phyloP scores from a whole-genome alignment of 768 basidiomycete species.

The Leucosporidium scottii region DNA sequence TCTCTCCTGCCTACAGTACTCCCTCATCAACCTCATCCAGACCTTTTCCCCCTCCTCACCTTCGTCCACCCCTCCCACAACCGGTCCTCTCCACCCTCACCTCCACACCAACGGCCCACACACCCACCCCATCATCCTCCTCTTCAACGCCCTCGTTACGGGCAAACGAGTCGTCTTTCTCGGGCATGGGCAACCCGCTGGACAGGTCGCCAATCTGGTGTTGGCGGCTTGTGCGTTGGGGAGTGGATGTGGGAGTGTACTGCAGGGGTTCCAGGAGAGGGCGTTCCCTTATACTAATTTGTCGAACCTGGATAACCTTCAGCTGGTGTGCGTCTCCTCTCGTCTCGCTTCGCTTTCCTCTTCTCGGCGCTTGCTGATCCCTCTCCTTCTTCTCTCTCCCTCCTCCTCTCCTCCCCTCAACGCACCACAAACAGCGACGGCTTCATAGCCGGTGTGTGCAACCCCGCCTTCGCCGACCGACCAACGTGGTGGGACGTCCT shows the following conservation, averaged over 20 bases:
- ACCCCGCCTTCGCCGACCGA: constrained; percentile 86
- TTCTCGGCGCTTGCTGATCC: no score
- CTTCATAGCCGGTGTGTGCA: constrained; percentile 94
- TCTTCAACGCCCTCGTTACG: constrained; percentile 93
- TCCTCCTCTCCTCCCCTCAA: neutral
- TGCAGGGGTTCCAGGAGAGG: constrained; percentile 80
- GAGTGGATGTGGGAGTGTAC: constrained; percentile 71
- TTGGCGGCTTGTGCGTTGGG: constrained; percentile 89
- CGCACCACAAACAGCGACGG: constrained; percentile 55
- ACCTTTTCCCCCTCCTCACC: constrained; percentile 62
- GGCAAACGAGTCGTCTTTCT: constrained; percentile 94
- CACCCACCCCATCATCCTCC: constrained; percentile 88
- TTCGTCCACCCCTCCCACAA: constrained; percentile 46
- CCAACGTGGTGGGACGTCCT: constrained; percentile 80
- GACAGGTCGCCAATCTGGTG: constrained; percentile 83
- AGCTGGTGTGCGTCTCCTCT: constrained; percentile 60
- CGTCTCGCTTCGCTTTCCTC: neutral
- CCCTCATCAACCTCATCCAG: constrained; percentile 79
- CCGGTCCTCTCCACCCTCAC: constrained; percentile 77
- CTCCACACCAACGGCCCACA: constrained; percentile 81
- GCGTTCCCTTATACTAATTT: constrained; percentile 95
- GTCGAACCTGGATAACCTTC: constrained; percentile 72
- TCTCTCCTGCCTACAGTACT: constrained; percentile 57
- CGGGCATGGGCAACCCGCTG: constrained; percentile 80
- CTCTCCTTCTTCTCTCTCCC: neutral